These are phyloP conservation scores for Sedum album DNA, from an alignment of 164 flowering plant species.

Conservation along the genomic window DNA sequence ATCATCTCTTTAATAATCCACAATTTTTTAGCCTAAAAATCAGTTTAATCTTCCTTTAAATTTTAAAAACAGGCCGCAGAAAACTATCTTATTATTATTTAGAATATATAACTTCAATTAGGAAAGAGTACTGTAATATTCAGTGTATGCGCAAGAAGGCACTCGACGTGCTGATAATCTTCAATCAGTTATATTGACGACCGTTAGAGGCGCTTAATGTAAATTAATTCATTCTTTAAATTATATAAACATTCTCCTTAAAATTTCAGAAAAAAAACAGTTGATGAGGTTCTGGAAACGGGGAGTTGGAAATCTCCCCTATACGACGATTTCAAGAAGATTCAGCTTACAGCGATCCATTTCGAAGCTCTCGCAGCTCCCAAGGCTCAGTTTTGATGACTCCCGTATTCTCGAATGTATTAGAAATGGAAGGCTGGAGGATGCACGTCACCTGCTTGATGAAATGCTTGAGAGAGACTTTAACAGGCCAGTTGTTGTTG, in stretches of 20 bases:
- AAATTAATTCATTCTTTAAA: too few relatives aligned
- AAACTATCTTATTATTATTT: too few relatives aligned
- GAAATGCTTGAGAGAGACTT: slow-evolving; percentile 21
- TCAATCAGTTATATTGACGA: too few relatives aligned
- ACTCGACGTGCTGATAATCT: too few relatives aligned
- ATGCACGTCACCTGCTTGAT: slow-evolving; percentile 38
- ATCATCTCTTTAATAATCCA: too few relatives aligned
- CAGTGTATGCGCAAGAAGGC: too few relatives aligned
- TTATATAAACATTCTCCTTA: neutral
- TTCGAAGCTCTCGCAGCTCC: slow-evolving; percentile 8
- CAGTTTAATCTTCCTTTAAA: too few relatives aligned
- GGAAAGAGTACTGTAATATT: too few relatives aligned
- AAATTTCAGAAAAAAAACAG: neutral
- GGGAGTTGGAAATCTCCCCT: neutral
- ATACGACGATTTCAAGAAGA: neutral
- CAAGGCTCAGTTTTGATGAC: slow-evolving; percentile 16
- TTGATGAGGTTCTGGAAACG: neutral
- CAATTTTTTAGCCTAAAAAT: too few relatives aligned
- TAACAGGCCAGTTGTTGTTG: slow-evolving; percentile 18
- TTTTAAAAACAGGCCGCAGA: too few relatives aligned
- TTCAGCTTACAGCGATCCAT: neutral
- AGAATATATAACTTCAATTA: too few relatives aligned
- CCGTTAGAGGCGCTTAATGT: too few relatives aligned
- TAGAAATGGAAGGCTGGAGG: slow-evolving; percentile 10
- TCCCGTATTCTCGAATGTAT: slow-evolving; percentile 19